Conservation (phyloP, 1,284 basidiomycete species). For the Trichosporon inkin region DNA sequence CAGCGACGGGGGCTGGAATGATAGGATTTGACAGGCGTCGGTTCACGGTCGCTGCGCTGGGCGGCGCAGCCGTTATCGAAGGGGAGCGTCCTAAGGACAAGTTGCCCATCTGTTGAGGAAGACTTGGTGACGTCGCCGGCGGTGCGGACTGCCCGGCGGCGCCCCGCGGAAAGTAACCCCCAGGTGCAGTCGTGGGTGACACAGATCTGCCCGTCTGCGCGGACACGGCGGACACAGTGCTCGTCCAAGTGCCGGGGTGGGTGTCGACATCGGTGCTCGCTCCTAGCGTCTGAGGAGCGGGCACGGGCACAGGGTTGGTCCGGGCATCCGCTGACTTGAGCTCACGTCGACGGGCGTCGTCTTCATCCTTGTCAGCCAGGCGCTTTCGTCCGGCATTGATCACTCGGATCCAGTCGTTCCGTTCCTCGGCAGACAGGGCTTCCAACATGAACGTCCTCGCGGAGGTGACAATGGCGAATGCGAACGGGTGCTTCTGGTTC, state of each 20-base stretch:
- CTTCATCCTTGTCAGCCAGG: conserved; percentile 53
- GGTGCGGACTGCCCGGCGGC: conserved; percentile 7
- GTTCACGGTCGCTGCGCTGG: conserved; percentile 8
- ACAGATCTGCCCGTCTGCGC: conserved; percentile 6
- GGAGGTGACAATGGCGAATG: conserved; percentile 89
- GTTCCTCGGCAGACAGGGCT: conserved; percentile 66
- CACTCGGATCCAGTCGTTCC: conserved; percentile 76
- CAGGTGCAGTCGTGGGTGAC: background rate
- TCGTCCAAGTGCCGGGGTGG: conserved; percentile 30
- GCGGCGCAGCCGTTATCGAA: conserved; percentile 4
- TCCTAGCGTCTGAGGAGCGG: conserved; percentile 7
- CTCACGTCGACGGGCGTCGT: conserved; percentile 20
- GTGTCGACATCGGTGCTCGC: conserved; percentile 22
- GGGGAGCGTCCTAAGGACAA: background rate
- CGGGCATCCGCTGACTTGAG: conserved; percentile 7
- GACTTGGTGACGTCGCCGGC: background rate
- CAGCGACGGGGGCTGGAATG: background rate
- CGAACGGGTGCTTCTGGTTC: conserved; percentile 83
- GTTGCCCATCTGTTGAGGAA: conserved; percentile 3
- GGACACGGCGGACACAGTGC: conserved; percentile 17
- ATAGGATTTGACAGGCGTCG: conserved; percentile 16
- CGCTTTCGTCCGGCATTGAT: conserved; percentile 73
- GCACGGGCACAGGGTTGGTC: conserved; percentile 7
- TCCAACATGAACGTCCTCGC: conserved; percentile 90
- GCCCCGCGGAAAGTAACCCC: background rate